A percentile compares a stretch with the other conserved stretches of the same genome.
Conservation (phyloP, 2,329 filamentous ascomycete species). For the Immersiporthe knoxdaviesiana region DNA sequence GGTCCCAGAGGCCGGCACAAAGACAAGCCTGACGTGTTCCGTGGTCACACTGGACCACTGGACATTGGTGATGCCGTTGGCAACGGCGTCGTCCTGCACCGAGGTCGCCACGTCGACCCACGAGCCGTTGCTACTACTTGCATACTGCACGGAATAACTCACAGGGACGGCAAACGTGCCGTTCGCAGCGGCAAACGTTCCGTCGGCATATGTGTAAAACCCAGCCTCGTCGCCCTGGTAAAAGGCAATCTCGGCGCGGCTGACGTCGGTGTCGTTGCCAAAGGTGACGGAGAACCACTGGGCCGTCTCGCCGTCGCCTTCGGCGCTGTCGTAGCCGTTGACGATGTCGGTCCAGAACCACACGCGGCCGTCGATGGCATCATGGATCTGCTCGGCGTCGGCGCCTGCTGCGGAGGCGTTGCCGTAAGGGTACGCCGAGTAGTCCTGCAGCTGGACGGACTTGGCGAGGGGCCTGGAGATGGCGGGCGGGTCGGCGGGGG, state of each 20-base stretch:
- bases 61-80: slow-evolving; percentile 43
- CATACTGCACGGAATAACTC: slow-evolving; percentile 38
- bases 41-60: slow-evolving; percentile 37
- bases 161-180: slow-evolving; percentile 35
- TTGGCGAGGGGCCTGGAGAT: slow-evolving; percentile 41
- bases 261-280: slow-evolving; percentile 35
- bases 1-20: slow-evolving; percentile 38
- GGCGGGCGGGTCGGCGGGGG: slow-evolving; percentile 31
- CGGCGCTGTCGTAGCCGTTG: slow-evolving; percentile 43
- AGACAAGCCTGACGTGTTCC: slow-evolving; percentile 38
- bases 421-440: slow-evolving; percentile 38
- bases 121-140: slow-evolving; percentile 24
- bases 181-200: slow-evolving; percentile 18
- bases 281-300: slow-evolving; percentile 45
- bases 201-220: slow-evolving; percentile 29
- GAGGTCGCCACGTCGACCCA: slow-evolving; percentile 38
- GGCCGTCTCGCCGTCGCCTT: slow-evolving; percentile 34
- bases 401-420: slow-evolving; percentile 37
- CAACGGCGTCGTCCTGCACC: slow-evolving; percentile 33
- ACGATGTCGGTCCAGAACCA: slow-evolving; percentile 45
- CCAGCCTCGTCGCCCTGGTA: slow-evolving; percentile 36
- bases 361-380: slow-evolving; percentile 44
- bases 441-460: slow-evolving; percentile 40
- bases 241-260: slow-evolving; percentile 43
- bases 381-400: slow-evolving; percentile 37